Evolutionary conservation across 1,284 basidiomycete genomes (phyloP), one percentile per base, ranked within the genome.

Genomic region (Ganoderma boninense): DNA sequence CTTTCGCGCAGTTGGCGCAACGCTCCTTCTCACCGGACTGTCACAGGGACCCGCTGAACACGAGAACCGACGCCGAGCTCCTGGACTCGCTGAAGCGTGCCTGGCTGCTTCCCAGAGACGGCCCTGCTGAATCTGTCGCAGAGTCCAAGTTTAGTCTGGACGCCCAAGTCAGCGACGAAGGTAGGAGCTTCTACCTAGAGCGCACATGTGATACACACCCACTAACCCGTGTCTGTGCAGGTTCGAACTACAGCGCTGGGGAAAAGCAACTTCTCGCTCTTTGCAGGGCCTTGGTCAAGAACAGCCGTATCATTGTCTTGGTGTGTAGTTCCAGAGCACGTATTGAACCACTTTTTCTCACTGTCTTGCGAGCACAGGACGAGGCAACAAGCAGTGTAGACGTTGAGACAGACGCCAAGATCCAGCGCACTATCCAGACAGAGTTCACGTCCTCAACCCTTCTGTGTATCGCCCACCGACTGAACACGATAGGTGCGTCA

Each of bases 381-480:
- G 92, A 95, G 79, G 93, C 94, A 0, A 95, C 94, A 0, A 93
- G 92, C n/a, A 93, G 87, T 62, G 92, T 96, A 23, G 95, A 97
- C 74, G 89, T 92, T 32, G 93, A 94, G 76, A 95, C 92, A 38
- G 94, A 95, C 78, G 87, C 91, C 2, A 92, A 91, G 79, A 83
- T 95, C 56, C 93, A 94, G 73, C 83, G 84, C 35, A 94, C 93
- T 0, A 94, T 96, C 69, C 88, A 90, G 75, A 86, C 86, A 42
- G 92, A 93, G 75, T 94, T 95, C 76, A 82, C 87, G 1, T 74
- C 82, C 2, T 87, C 86, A 26, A 91, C 89, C 0, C 82, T 95
- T 71, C 80, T 95, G 32, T 93, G 92, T 75, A 93, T 95, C 66
- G 93, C 93, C 2, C 92, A 93, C 80, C 86, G 94, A 13, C 81